Evolutionary conservation across 495 filamentous ascomycete species (phyloP).

Genomic region (Rhypophila decipiens): DNA sequence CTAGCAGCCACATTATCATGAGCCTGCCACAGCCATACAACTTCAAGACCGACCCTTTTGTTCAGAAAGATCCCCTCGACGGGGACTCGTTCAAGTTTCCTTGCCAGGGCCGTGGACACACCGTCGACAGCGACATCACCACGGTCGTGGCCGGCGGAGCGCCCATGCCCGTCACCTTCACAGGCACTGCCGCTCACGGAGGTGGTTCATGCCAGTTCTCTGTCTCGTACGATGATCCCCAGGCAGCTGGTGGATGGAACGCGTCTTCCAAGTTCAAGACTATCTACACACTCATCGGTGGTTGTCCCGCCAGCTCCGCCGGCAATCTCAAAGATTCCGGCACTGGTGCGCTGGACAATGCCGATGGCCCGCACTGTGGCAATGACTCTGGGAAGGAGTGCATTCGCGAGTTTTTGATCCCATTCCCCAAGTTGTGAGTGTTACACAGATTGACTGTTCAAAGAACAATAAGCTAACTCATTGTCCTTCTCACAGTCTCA

Average conservation of each 20-base stretch:
- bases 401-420: slow-evolving; percentile 32
- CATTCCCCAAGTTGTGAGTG: slow-evolving; percentile 52
- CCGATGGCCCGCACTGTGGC: slow-evolving; percentile 16
- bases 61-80: slow-evolving; percentile 19
- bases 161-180: slow-evolving; percentile 50
- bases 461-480: no score
- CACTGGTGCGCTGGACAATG: slow-evolving; percentile 10
- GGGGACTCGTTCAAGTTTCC: slow-evolving; percentile 69
- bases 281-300: slow-evolving; percentile 71
- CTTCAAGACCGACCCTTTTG: slow-evolving; percentile 17
- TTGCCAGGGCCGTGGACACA: slow-evolving; percentile 58
- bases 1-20: slow-evolving; percentile 26
- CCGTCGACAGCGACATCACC: slow-evolving; percentile 31
- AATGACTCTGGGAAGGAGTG: slow-evolving; percentile 21
- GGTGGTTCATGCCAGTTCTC: slow-evolving; percentile 83
- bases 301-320: slow-evolving; percentile 51
- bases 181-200: slow-evolving; percentile 63
- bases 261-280: slow-evolving; percentile 66
- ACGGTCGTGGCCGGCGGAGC: slow-evolving; percentile 37
- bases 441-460: no score
- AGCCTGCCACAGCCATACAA: slow-evolving; percentile 32
- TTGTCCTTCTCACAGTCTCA: no score
- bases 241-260: slow-evolving; percentile 45
- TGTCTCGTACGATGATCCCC: slow-evolving; percentile 63
- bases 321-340: slow-evolving; percentile 34